Conservation (phyloP, 331 rosid genomes). For the Rosa hybrid region DNA sequence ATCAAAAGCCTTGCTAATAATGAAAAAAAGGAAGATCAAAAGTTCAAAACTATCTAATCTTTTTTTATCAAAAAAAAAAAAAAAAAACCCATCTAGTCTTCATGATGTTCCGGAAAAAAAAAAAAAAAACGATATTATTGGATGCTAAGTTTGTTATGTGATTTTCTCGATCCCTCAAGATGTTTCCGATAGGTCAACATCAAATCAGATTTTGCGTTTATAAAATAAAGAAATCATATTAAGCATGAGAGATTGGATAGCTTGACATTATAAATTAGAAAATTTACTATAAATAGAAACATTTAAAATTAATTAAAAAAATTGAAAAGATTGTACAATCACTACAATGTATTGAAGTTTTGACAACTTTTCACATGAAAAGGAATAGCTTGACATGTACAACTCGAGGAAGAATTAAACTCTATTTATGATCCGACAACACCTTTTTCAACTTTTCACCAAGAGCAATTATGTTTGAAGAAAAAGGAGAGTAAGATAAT, state of each 20-base stretch:
- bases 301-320: too few species aligned
- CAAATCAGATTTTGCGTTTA: background rate
- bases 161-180: too few species aligned
- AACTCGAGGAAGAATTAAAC: background rate
- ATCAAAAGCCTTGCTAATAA: background rate
- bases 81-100: too few species aligned
- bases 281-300: too few species aligned
- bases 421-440: background rate
- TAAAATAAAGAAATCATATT: background rate
- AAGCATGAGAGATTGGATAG: background rate
- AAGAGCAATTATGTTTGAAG: background rate
- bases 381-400: constrained; percentile 4
- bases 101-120: too few species aligned
- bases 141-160: too few species aligned
- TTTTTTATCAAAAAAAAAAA: too few species aligned
- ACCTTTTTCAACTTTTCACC: background rate
- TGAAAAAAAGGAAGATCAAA: too few species aligned
- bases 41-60: too few species aligned
- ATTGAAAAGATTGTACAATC: background rate
- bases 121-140: too few species aligned
- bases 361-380: background rate
- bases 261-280: background rate
- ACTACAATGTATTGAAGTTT: background rate
- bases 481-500: background rate
- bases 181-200: too few species aligned